These are phyloP conservation scores for Lyophyllum atratum DNA, from an alignment of 768 basidiomycete species.

Conservation along the genomic window DNA sequence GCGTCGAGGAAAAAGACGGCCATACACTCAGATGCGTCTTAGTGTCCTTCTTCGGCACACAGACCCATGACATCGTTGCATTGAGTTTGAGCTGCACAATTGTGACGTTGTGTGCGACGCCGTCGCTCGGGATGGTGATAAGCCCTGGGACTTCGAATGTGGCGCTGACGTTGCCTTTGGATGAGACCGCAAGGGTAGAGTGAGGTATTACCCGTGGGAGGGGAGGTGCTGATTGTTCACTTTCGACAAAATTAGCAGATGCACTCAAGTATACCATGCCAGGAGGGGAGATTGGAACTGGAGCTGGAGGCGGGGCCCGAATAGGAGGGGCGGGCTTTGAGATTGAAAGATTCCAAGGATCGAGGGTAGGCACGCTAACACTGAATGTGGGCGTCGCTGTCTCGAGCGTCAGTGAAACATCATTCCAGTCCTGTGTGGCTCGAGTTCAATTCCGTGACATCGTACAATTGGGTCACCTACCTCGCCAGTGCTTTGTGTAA, in stretches of 20 bases:
- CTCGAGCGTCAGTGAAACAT: slow-evolving; percentile 39
- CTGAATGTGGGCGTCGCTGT: slow-evolving; percentile 41
- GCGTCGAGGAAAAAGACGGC: neutral
- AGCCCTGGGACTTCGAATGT: slow-evolving; percentile 28
- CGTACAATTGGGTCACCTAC: neutral
- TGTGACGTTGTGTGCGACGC: slow-evolving; percentile 27
- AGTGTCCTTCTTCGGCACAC: slow-evolving; percentile 27
- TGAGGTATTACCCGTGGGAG: neutral
- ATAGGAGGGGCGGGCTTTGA: no score
- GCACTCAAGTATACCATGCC: no score
- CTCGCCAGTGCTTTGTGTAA: neutral
- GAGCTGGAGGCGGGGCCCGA: no score
- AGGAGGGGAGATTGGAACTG: no score
- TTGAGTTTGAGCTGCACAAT: slow-evolving; percentile 24
- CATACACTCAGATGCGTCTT: slow-evolving; percentile 26
- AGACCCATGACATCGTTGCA: slow-evolving; percentile 28
- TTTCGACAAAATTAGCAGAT: no score
- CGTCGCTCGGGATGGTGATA: slow-evolving; percentile 27
- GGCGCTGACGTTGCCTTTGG: no score
- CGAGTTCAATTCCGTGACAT: neutral
- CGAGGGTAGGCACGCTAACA: slow-evolving; percentile 31
- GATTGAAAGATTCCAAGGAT: slow-evolving; percentile 25
- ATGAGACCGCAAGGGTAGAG: neutral
- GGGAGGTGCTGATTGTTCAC: no score
- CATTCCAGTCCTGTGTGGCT: slow-evolving; percentile 34